phyloP scores from a whole-genome alignment of 108 stramenopile genomes.

The Aurantiochytrium sp. region DNA sequence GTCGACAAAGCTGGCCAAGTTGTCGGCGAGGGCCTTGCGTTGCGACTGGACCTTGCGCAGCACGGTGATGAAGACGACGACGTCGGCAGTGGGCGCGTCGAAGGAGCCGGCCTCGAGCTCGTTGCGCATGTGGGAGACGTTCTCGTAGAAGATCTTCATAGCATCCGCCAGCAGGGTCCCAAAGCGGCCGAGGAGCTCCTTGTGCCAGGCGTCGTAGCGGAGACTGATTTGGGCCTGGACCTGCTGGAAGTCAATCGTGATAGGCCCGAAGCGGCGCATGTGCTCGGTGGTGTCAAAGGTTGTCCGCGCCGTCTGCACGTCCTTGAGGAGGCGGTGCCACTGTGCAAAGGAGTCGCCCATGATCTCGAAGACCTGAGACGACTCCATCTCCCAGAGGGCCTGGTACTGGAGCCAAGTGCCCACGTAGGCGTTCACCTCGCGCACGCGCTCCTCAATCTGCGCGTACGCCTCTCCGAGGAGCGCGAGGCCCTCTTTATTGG shows the following conservation, averaged over 20 bases:
- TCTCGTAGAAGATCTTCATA: slow-evolving; percentile 62
- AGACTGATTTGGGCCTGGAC: slow-evolving; percentile 86
- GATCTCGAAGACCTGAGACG: slow-evolving; percentile 67
- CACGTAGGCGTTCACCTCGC: slow-evolving; percentile 49
- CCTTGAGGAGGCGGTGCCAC: slow-evolving; percentile 77
- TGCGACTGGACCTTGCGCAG: slow-evolving; percentile 76
- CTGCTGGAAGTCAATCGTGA: slow-evolving; percentile 78
- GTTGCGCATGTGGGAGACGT: slow-evolving; percentile 65
- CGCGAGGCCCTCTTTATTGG: not conserved
- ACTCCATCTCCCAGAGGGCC: slow-evolving; percentile 86
- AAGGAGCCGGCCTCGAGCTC: slow-evolving; percentile 74
- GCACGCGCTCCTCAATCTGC: slow-evolving; percentile 42
- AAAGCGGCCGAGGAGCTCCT: slow-evolving; percentile 81
- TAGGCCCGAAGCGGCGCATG: slow-evolving; percentile 74
- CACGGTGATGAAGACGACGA: slow-evolving; percentile 84
- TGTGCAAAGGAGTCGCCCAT: slow-evolving; percentile 57
- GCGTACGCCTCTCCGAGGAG: not conserved
- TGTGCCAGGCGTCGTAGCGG: slow-evolving; percentile 96
- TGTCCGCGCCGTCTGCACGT: slow-evolving; percentile 73
- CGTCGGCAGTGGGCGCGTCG: slow-evolving; percentile 77
- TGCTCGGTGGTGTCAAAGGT: slow-evolving; percentile 77
- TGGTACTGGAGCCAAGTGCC: slow-evolving; percentile 84
- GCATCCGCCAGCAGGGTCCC: slow-evolving; percentile 67
- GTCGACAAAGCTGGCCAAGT: slow-evolving; percentile 62
- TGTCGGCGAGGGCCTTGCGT: slow-evolving; percentile 56